phyloP scores from a whole-genome alignment of 768 basidiomycete species.

The Multifurca ochricompacta region DNA sequence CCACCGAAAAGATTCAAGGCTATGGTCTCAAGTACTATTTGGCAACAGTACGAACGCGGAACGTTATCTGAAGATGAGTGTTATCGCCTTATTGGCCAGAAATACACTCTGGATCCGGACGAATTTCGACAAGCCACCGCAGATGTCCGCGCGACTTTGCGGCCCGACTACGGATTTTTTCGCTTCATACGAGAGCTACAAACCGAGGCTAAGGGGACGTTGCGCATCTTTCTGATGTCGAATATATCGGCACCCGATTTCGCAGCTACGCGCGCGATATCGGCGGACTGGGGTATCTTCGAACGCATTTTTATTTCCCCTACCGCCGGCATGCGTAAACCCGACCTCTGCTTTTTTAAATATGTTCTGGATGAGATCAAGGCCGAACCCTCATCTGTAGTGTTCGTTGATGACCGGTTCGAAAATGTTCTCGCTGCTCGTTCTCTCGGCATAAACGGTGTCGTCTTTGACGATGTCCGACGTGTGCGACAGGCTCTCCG shows the following conservation, averaged over 20 bases:
- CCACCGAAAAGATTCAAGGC: conserved; percentile 33
- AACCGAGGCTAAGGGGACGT: conserved; percentile 27
- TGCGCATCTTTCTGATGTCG: conserved; percentile 48
- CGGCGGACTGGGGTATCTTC: conserved; percentile 18
- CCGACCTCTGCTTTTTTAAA: neutral
- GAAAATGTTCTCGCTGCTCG: conserved; percentile 29
- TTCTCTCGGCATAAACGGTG: neutral
- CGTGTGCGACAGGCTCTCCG: neutral
- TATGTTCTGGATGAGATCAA: conserved; percentile 20
- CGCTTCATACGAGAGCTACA: conserved; percentile 41
- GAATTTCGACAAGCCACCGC: conserved; percentile 40
- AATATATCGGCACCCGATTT: conserved; percentile 52
- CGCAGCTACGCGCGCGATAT: conserved; percentile 24
- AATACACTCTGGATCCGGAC: conserved; percentile 31
- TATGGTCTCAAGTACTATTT: conserved; percentile 39
- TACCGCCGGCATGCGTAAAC: conserved; percentile 1
- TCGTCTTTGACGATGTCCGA: neutral
- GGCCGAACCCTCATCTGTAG: neutral
- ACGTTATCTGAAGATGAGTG: conserved; percentile 37
- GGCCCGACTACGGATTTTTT: conserved; percentile 37
- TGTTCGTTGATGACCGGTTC: conserved; percentile 23
- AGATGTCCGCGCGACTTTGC: conserved; percentile 41
- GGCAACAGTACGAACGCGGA: conserved; percentile 47
- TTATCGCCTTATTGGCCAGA: conserved; percentile 34
- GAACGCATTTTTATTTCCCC: conserved; percentile 12